These are phyloP conservation scores for Populus davidiana DNA, from an alignment of 345 rosid genomes.

Conservation along the genomic window DNA sequence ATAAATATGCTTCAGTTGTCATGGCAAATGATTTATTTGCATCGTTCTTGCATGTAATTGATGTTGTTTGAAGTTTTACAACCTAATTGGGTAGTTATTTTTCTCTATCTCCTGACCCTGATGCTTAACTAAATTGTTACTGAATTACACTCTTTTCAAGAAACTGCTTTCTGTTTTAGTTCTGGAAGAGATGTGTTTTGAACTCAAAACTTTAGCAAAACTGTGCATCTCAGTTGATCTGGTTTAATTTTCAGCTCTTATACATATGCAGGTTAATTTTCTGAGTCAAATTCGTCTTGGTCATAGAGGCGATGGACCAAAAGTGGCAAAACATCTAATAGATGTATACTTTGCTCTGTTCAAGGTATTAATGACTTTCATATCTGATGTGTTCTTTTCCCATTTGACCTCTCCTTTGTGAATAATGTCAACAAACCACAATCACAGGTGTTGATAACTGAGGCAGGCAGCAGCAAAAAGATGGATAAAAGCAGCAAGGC, in stretches of 20 bases:
- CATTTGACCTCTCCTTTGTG: not conserved
- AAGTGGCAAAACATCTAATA: constrained; percentile 79
- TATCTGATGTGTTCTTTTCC: not conserved
- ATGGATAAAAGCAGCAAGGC: constrained; percentile 29
- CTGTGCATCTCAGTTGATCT: not conserved
- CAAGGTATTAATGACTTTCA: constrained; percentile 49
- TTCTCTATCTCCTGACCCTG: not conserved
- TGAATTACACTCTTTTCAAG: not conserved
- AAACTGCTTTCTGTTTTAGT: not conserved
- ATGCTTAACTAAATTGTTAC: not conserved
- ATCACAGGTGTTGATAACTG: constrained; percentile 64
- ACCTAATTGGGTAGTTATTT: not conserved
- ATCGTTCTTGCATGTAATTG: too few relatives aligned
- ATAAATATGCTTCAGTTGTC: too few relatives aligned
- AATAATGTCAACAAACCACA: constrained; percentile 14
- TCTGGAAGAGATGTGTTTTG: not conserved
- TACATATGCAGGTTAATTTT: constrained; percentile 70
- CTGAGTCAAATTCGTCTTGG: constrained; percentile 75
- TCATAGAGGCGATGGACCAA: constrained; percentile 85
- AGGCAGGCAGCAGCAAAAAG: constrained; percentile 43
- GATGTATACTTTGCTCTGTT: constrained; percentile 93
- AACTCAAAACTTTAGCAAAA: not conserved
- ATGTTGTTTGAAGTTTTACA: not conserved
- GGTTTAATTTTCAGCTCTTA: constrained; percentile 8
- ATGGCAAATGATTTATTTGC: too few relatives aligned